phyloP scores from a whole-genome alignment of 2,329 filamentous ascomycete genomes.

The Tolypocladium paradoxum region DNA sequence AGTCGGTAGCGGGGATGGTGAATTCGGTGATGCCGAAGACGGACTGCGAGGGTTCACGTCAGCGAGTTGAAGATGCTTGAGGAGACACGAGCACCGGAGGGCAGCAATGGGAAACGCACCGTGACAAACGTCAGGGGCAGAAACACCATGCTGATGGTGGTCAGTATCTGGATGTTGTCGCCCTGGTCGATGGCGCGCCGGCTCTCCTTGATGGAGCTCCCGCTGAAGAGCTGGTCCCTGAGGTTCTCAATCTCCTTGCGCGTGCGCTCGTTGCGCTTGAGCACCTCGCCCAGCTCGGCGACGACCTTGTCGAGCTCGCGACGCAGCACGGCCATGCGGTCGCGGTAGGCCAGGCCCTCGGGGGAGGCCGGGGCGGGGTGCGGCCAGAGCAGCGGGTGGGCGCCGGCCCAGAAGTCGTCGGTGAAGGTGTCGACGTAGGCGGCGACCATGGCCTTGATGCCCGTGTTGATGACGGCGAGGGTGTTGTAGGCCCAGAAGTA shows the following conservation, averaged over 20 bases:
- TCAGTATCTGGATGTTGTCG: slow-evolving; percentile 49
- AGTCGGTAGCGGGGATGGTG: slow-evolving; percentile 28
- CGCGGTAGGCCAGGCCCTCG: slow-evolving; percentile 35
- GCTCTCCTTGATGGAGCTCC: slow-evolving; percentile 51
- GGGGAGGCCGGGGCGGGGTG: slow-evolving; percentile 33
- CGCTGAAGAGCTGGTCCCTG: slow-evolving; percentile 51
- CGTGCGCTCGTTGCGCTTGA: slow-evolving; percentile 40
- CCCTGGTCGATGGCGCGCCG: slow-evolving; percentile 53
- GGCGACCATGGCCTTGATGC: slow-evolving; percentile 46
- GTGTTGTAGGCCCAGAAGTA: slow-evolving; percentile 56
- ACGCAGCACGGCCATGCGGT: slow-evolving; percentile 33
- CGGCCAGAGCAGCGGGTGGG: slow-evolving; percentile 44
- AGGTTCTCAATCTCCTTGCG: slow-evolving; percentile 44
- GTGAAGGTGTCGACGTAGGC: slow-evolving; percentile 47
- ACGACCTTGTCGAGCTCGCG: slow-evolving; percentile 41
- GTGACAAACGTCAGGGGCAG: slow-evolving; percentile 52
- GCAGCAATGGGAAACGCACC: slow-evolving; percentile 17
- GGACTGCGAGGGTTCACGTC: slow-evolving; percentile 18
- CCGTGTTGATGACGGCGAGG: slow-evolving; percentile 47
- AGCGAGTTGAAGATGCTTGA: not conserved
- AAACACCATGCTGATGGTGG: slow-evolving; percentile 50
- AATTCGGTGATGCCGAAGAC: slow-evolving; percentile 45
- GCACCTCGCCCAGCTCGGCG: slow-evolving; percentile 33
- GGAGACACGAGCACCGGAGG: too few relatives aligned
- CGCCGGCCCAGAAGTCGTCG: slow-evolving; percentile 46